Evolutionary conservation across 2,329 filamentous ascomycete species (phyloP).

Genomic region (Monosporascus sp.): DNA sequence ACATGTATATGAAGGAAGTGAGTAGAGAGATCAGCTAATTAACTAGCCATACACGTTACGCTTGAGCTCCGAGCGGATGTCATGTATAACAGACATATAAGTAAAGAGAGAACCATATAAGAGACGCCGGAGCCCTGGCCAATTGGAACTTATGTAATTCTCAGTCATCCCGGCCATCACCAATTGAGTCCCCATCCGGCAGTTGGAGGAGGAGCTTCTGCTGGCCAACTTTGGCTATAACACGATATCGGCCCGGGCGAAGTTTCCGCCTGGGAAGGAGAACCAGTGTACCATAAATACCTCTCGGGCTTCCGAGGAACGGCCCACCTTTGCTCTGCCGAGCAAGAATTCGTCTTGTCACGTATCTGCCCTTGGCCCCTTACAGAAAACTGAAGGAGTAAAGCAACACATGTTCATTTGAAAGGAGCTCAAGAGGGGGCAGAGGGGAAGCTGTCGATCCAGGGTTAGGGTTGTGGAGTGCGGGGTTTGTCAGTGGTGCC

Average conservation of each 20-base stretch:
- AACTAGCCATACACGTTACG: no score
- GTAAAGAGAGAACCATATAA: neutral
- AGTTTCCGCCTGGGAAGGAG: neutral
- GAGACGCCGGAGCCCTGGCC: neutral
- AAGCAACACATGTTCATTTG: no score
- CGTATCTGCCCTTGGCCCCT: no score
- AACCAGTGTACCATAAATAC: neutral
- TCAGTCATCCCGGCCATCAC: slow-evolving; percentile 15
- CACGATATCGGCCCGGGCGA: neutral
- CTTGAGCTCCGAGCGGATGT: neutral
- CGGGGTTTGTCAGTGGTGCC: no score
- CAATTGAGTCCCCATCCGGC: neutral
- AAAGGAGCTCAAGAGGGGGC: no score
- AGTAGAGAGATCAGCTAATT: no score
- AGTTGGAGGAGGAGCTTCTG: neutral
- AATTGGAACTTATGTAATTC: slow-evolving; percentile 20
- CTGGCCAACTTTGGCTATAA: neutral
- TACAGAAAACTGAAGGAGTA: no score
- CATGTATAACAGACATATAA: neutral
- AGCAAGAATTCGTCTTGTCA: no score
- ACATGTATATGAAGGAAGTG: no score
- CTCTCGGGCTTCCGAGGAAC: neutral
- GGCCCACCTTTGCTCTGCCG: neutral
- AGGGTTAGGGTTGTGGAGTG: no score
- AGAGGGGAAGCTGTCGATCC: no score